These are phyloP conservation scores for Bruguiera hainesii DNA, from an alignment of 441 rosid species.

Conservation along the genomic window DNA sequence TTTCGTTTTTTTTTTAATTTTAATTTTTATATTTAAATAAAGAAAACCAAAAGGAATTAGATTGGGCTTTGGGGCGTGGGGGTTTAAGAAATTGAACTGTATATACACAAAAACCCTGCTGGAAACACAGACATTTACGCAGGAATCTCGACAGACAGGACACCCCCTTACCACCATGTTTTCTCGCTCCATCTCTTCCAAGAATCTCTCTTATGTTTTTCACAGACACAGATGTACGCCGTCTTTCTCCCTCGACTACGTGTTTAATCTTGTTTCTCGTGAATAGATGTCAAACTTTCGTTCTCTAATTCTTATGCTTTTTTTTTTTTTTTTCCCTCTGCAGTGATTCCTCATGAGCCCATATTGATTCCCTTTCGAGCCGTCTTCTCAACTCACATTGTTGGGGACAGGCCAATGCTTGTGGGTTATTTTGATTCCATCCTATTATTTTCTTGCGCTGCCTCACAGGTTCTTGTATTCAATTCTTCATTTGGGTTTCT, in stretches of 20 bases:
- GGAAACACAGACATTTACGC: too few species aligned
- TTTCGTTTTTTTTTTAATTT: too few species aligned
- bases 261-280: background rate
- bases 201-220: constrained; percentile 28
- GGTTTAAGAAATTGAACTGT: too few species aligned
- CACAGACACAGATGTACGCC: constrained; percentile 25
- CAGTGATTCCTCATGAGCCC: constrained; percentile 36
- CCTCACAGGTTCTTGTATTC: background rate
- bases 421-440: constrained; percentile 38
- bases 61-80: too few species aligned
- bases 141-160: too few species aligned
- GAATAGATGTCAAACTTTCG: background rate
- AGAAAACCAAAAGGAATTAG: too few species aligned
- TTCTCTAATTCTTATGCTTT: constrained; percentile 1
- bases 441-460: constrained; percentile 1
- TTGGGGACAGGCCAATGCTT: constrained; percentile 72
- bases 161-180: constrained; percentile 15
- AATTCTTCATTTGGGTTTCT: background rate
- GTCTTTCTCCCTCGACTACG: background rate
- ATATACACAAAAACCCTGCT: too few species aligned
- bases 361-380: constrained; percentile 35
- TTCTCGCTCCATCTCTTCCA: constrained; percentile 17
- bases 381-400: constrained; percentile 61
- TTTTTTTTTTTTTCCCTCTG: background rate
- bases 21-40: too few species aligned